Conservation (phyloP, 805 yeast species). For the Sporopachydermia quercuum region DNA sequence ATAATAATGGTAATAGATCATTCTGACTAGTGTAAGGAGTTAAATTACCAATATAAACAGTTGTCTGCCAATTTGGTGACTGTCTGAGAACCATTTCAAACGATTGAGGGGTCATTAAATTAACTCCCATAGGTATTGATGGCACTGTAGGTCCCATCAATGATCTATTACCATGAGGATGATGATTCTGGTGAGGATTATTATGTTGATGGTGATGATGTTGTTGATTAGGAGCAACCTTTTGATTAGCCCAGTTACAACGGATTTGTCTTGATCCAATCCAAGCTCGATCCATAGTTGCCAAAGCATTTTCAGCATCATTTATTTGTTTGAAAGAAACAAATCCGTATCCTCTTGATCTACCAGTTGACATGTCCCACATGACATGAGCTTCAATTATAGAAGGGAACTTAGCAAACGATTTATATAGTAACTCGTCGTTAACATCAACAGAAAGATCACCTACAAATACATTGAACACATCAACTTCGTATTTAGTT, state of each 20-base stretch:
- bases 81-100: slow-evolving; percentile 63
- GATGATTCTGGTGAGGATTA: slow-evolving; percentile 5
- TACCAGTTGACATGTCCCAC: slow-evolving; percentile 95
- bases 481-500: slow-evolving; percentile 30
- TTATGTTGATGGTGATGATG: slow-evolving; percentile 7
- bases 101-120: slow-evolving; percentile 30
- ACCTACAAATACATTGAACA: slow-evolving; percentile 71
- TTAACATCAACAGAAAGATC: slow-evolving; percentile 72
- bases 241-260: slow-evolving; percentile 81
- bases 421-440: slow-evolving; percentile 49
- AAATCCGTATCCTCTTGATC: slow-evolving; percentile 87
- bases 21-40: slow-evolving; percentile 62
- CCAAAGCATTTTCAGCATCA: slow-evolving; percentile 65
- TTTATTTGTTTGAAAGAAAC: slow-evolving; percentile 52
- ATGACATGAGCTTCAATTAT: slow-evolving; percentile 77
- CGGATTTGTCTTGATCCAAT: slow-evolving; percentile 66
- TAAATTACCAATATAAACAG: slow-evolving; percentile 77
- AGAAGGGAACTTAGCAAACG: slow-evolving; percentile 44
- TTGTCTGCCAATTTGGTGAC: slow-evolving; percentile 71
- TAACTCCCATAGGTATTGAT: neutral
- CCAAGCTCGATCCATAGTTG: slow-evolving; percentile 57
- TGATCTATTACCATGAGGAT: slow-evolving; percentile 11
- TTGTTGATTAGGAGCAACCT: slow-evolving; percentile 1
- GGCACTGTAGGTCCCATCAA: neutral
- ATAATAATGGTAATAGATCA: slow-evolving; percentile 60